Base-by-base conservation (phyloP, 176 grass and related monocot species). In the Triticum dicoccoides region DNA sequence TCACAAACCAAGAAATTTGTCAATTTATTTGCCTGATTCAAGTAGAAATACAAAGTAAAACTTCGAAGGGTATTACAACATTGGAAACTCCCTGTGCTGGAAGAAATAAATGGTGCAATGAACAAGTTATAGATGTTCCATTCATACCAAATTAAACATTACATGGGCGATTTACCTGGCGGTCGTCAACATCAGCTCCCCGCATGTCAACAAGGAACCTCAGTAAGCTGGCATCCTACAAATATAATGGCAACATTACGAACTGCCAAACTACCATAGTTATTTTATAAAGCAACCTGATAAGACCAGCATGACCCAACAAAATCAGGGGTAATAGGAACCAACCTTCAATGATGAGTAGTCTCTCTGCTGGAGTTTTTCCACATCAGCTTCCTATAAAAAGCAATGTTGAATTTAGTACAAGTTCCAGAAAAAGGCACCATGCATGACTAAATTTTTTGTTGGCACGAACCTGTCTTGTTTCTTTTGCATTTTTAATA, bases 141-240 rank as follows among this genome's bases (percentile, higher is more conserved):
- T 78, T 72, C 34, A 37, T 6, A 23, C 38, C 25, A 24, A 51
- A 58, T 6, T 61, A 9, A 18, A 72, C 73, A 76, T 76, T 18
- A 64, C 72, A 75, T 20, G 35, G 51, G 58, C 7, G 35, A 85
- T 75, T 80, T 87, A 98, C 96, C 93, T 98, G 96, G 80, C 88
- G 84, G 66, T 98, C 96, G 76, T 98, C 96, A 81, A 94, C 96
- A 66, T 98, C 93, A 87, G 78, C 96, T 62, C 93, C 96, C 29
- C 91, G 85, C 93, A 98, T 98, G 79, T 98, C 96, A 80, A 98
- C 96, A 91, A 98, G 96, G 82, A 98, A 98, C 45, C 91, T 92
- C 79, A 98, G 74, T 61, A 98, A 91, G 81, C 96, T 98, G 41
- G 85, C 90, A 91, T 98, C 96, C 96, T 98, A 86, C 59, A 90